A percentile compares a stretch with the other conserved stretches of the same genome.
Evolutionary conservation across 805 yeast species (phyloP).

Genomic region (Blastobotrys attinorum): DNA sequence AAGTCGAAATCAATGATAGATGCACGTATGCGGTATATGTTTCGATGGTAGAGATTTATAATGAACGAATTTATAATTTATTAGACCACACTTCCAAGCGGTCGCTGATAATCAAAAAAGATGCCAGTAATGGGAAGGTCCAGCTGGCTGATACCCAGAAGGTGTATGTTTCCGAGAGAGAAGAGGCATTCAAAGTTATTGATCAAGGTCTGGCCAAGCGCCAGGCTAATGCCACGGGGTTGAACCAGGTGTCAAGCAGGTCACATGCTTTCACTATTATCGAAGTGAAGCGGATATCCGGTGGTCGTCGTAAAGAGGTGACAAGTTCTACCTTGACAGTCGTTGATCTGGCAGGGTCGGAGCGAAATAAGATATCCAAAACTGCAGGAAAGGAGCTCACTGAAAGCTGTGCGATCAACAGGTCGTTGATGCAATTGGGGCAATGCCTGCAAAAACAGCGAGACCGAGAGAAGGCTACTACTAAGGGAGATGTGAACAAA

Average conservation of each 20-base stretch:
- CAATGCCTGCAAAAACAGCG: slow-evolving; percentile 39
- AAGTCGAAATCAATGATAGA: slow-evolving; percentile 8
- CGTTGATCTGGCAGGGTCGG: slow-evolving; percentile 49
- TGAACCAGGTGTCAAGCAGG: slow-evolving; percentile 40
- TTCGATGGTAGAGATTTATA: slow-evolving; percentile 48
- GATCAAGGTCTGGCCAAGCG: slow-evolving; percentile 34
- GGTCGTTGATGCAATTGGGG: slow-evolving; percentile 43
- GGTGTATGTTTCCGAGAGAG: slow-evolving; percentile 30
- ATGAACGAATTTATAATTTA: slow-evolving; percentile 39
- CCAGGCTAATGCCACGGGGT: slow-evolving; percentile 37
- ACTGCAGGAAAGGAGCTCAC: slow-evolving; percentile 38
- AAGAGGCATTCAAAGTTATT: slow-evolving; percentile 34
- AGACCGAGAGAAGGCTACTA: slow-evolving; percentile 17
- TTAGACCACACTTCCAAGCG: slow-evolving; percentile 19
- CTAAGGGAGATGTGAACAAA: slow-evolving; percentile 14
- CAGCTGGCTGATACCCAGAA: slow-evolving; percentile 39
- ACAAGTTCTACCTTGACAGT: slow-evolving; percentile 35
- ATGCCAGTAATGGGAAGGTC: slow-evolving; percentile 37
- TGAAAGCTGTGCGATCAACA: slow-evolving; percentile 44
- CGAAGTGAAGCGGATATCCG: slow-evolving; percentile 28
- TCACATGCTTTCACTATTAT: slow-evolving; percentile 46
- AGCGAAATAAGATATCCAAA: slow-evolving; percentile 39
- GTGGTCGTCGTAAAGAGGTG: slow-evolving; percentile 13
- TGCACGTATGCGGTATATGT: slow-evolving; percentile 34
- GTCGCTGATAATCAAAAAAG: slow-evolving; percentile 21